A percentile compares a stretch with the other conserved stretches of the same genome.
Evolutionary conservation across 441 rosid species (phyloP).

Genomic region (Breynia disticha): DNA sequence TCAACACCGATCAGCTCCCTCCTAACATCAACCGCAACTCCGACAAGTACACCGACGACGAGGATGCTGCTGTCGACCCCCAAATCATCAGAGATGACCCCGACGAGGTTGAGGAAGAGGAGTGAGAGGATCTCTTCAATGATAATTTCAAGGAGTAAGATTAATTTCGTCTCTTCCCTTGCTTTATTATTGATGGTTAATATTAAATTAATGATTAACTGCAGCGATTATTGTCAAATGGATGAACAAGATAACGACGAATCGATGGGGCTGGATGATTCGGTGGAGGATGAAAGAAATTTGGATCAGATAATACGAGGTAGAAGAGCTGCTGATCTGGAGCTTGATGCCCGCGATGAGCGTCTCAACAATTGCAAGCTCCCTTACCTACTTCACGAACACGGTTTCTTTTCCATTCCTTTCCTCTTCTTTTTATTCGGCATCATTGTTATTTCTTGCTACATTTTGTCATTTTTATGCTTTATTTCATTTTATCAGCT

Average conservation of each 20-base stretch:
- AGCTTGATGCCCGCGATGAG: slow-evolving; percentile 61
- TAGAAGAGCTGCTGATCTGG: slow-evolving; percentile 78
- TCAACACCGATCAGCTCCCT: slow-evolving; percentile 91
- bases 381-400: slow-evolving; percentile 87
- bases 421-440: not conserved
- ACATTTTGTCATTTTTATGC: too few relatives aligned
- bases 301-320: slow-evolving; percentile 65
- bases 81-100: slow-evolving; percentile 53
- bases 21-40: slow-evolving; percentile 46
- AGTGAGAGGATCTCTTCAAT: slow-evolving; percentile 79
- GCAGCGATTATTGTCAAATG: slow-evolving; percentile 61
- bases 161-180: not conserved
- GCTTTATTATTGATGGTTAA: not conserved
- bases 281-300: slow-evolving; percentile 72
- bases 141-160: slow-evolving; percentile 64
- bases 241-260: slow-evolving; percentile 70
- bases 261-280: slow-evolving; percentile 67
- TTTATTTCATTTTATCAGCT: too few relatives aligned
- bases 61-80: slow-evolving; percentile 88
- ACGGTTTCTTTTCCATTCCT: slow-evolving; percentile 29
- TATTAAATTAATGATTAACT: not conserved
- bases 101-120: slow-evolving; percentile 50
- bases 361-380: slow-evolving; percentile 52
- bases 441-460: too few relatives aligned
- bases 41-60: slow-evolving; percentile 49